A percentile compares a stretch with the other conserved stretches of the same genome.
Evolutionary conservation across 768 basidiomycete genomes (phyloP).

Genomic region (Boletus rex-veris): DNA sequence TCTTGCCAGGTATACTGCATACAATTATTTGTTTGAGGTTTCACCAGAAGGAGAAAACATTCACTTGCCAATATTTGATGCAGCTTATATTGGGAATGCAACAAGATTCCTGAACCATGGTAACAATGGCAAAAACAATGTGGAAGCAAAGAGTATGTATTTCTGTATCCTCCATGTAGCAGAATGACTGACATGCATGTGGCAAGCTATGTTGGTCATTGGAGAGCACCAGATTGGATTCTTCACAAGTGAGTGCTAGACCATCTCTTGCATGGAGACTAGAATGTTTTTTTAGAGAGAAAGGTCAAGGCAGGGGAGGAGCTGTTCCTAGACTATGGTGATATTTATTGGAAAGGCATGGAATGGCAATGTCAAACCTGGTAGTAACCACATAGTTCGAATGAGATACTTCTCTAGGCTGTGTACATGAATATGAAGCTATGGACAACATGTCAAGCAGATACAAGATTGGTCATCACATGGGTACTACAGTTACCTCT

Average conservation of each 20-base stretch:
- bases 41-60: background rate
- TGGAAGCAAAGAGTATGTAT: slow-evolving; percentile 28
- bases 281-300: slow-evolving; percentile 14
- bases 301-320: slow-evolving; percentile 32
- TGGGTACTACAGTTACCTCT: slow-evolving; percentile 36
- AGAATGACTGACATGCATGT: background rate
- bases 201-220: slow-evolving; percentile 28
- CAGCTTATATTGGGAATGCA: slow-evolving; percentile 41
- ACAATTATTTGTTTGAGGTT: slow-evolving; percentile 37
- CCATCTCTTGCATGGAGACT: background rate
- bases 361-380: background rate
- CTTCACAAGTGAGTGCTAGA: slow-evolving; percentile 31
- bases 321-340: slow-evolving; percentile 36
- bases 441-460: background rate
- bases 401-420: background rate
- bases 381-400: background rate
- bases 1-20: slow-evolving; percentile 6
- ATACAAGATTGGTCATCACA: slow-evolving; percentile 7
- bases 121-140: slow-evolving; percentile 4
- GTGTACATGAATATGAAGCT: background rate
- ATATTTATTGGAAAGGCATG: slow-evolving; percentile 20
- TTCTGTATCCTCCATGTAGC: background rate
- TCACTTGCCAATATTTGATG: slow-evolving; percentile 28
- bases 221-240: slow-evolving; percentile 38
- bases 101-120: slow-evolving; percentile 45